Conservation (phyloP, 768 basidiomycete species). For the Pisolithus sp. region DNA sequence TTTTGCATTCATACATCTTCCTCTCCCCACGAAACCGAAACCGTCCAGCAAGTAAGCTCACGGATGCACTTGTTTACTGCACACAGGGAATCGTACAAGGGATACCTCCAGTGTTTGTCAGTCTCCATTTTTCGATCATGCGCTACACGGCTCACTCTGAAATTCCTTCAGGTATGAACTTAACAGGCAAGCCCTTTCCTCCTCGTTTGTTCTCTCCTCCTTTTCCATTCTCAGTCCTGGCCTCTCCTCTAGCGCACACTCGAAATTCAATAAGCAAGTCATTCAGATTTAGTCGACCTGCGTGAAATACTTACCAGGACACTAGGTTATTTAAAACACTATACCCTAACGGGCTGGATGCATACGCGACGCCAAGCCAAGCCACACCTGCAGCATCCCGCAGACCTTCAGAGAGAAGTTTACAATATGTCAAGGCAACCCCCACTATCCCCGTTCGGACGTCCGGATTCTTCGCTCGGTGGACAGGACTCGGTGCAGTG, state of each 20-base stretch:
- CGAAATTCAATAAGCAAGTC: conserved; percentile 66
- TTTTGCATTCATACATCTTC: neutral
- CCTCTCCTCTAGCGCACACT: conserved; percentile 47
- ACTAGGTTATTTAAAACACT: conserved; percentile 57
- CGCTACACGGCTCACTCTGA: conserved; percentile 3
- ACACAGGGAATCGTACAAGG: conserved; percentile 66
- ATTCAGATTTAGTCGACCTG: neutral
- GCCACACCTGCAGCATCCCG: conserved; percentile 31
- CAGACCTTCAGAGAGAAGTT: conserved; percentile 23
- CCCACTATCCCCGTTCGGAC: conserved; percentile 13
- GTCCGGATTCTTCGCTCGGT: conserved; percentile 34
- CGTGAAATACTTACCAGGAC: neutral
- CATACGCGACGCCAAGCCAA: conserved; percentile 32
- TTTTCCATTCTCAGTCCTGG: neutral
- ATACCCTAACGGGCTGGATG: conserved; percentile 55
- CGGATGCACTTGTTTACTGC: neutral
- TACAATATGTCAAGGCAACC: conserved; percentile 11
- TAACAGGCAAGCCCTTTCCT: conserved; percentile 40
- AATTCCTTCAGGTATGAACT: conserved; percentile 34
- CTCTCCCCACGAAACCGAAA: neutral
- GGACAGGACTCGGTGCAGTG: conserved; percentile 19
- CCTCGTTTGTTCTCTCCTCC: conserved; percentile 2
- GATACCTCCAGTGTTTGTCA: conserved; percentile 73
- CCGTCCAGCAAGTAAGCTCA: too few relatives aligned
- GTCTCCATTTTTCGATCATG: conserved; percentile 14